Evolutionary conservation across 2,329 filamentous ascomycete species (phyloP).

Genomic region (Trichoderma arundinaceum): DNA sequence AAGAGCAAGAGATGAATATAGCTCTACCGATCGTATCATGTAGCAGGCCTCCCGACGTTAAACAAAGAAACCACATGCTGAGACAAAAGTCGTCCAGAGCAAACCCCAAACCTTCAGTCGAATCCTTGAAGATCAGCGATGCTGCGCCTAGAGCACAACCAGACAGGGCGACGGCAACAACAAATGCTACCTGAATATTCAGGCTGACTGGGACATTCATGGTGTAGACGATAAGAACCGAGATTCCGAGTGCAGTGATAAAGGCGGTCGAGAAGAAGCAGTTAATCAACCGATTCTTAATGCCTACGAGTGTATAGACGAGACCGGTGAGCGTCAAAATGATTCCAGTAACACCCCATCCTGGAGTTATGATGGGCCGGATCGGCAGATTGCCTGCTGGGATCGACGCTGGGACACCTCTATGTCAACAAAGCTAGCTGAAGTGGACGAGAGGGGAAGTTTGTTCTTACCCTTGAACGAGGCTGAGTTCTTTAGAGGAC

Average conservation of each 20-base stretch:
- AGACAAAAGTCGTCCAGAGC: slow-evolving; percentile 85
- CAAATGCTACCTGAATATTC: slow-evolving; percentile 82
- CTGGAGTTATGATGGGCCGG: slow-evolving; percentile 76
- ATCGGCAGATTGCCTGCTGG: slow-evolving; percentile 68
- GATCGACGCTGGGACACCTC: slow-evolving; percentile 50
- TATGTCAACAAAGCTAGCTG: slow-evolving; percentile 10
- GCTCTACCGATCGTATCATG: slow-evolving; percentile 65
- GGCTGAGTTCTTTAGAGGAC: slow-evolving; percentile 39
- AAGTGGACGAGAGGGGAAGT: not conserved
- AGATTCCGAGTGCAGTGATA: slow-evolving; percentile 72
- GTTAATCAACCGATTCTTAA: slow-evolving; percentile 80
- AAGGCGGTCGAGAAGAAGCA: slow-evolving; percentile 81
- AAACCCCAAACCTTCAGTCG: slow-evolving; percentile 82
- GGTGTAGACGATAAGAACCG: slow-evolving; percentile 85
- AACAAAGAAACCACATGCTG: slow-evolving; percentile 86
- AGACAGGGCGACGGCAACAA: slow-evolving; percentile 76
- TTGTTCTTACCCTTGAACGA: slow-evolving; percentile 45
- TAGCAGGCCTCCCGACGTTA: slow-evolving; percentile 78
- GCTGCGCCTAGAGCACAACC: slow-evolving; percentile 75
- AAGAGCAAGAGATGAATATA: slow-evolving; percentile 77
- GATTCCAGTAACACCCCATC: slow-evolving; percentile 77
- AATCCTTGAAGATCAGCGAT: slow-evolving; percentile 79
- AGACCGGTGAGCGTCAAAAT: slow-evolving; percentile 76
- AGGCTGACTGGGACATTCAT: slow-evolving; percentile 78
- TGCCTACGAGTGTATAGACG: slow-evolving; percentile 75